phyloP scores from a whole-genome alignment of 176 grass and related monocot genomes.

The Musa acuminata region DNA sequence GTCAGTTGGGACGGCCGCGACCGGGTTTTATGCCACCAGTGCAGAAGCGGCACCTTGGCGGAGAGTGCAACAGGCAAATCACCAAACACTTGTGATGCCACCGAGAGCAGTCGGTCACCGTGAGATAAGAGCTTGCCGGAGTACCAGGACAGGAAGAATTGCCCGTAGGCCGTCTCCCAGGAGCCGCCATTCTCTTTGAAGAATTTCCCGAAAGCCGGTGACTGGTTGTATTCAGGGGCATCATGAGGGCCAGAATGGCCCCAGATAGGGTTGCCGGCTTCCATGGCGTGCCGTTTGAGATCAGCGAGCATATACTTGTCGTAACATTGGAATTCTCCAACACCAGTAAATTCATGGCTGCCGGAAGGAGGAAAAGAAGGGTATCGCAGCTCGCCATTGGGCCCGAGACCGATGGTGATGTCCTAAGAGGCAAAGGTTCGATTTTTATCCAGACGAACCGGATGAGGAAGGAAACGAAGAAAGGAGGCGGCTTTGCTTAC shows the following conservation, averaged over 20 bases:
- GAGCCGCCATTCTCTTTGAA: slow-evolving; percentile 55
- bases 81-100: slow-evolving; percentile 36
- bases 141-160: slow-evolving; percentile 97
- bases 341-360: slow-evolving; percentile 36
- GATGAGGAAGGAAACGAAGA: neutral
- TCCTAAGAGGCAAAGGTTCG: slow-evolving; percentile 25
- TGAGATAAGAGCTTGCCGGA: slow-evolving; percentile 48
- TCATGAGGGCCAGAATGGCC: slow-evolving; percentile 49
- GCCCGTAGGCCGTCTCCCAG: slow-evolving; percentile 54
- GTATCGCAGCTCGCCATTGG: slow-evolving; percentile 73
- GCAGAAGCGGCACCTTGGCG: slow-evolving; percentile 64
- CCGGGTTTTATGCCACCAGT: slow-evolving; percentile 55
- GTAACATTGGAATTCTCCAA: slow-evolving; percentile 81
- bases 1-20: slow-evolving; percentile 55
- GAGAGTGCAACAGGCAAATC: slow-evolving; percentile 42
- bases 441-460: neutral
- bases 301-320: slow-evolving; percentile 60
- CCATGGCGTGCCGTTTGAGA: slow-evolving; percentile 32
- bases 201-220: slow-evolving; percentile 37
- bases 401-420: slow-evolving; percentile 59
- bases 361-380: slow-evolving; percentile 59
- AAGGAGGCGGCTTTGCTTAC: slow-evolving; percentile 19
- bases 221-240: slow-evolving; percentile 41
- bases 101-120: slow-evolving; percentile 50
- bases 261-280: slow-evolving; percentile 40